A percentile compares a stretch with the other conserved stretches of the same genome.
Conservation (phyloP, 2,329 filamentous ascomycete genomes). For the Fusarium nanum region DNA sequence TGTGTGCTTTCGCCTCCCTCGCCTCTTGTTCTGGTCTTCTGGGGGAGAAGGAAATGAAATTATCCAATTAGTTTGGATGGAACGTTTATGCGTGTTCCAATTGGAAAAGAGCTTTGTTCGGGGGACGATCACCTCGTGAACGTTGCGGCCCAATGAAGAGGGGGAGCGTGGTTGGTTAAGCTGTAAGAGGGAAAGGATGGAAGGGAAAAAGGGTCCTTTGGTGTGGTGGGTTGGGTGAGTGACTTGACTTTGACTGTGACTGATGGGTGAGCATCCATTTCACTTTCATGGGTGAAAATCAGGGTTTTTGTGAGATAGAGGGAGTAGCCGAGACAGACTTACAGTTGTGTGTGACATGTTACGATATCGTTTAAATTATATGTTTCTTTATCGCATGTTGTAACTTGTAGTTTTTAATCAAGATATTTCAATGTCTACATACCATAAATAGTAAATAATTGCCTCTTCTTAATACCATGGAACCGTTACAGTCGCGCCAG, state of each 20-base stretch:
- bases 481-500: slow-evolving; percentile 6
- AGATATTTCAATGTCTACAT: neutral
- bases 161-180: slow-evolving; percentile 15
- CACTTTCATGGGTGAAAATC: neutral
- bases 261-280: too few relatives aligned
- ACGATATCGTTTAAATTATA: neutral
- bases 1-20: slow-evolving; percentile 14
- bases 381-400: neutral
- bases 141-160: slow-evolving; percentile 44
- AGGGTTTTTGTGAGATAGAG: slow-evolving; percentile 15
- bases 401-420: neutral
- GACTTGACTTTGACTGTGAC: neutral
- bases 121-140: slow-evolving; percentile 29
- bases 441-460: slow-evolving; percentile 20
- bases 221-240: slow-evolving; percentile 45
- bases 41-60: slow-evolving; percentile 3
- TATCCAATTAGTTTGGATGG: slow-evolving; percentile 2
- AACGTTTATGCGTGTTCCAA: slow-evolving; percentile 14
- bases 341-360: slow-evolving; percentile 4
- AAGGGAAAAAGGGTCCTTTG: slow-evolving; percentile 21
- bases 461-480: slow-evolving; percentile 13
- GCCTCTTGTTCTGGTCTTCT: neutral
- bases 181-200: neutral
- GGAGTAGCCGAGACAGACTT: slow-evolving; percentile 28
- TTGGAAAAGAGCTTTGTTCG: slow-evolving; percentile 3